These are phyloP conservation scores for Celoporthe dispersa DNA, from an alignment of 2,329 filamentous ascomycete genomes.

Conservation along the genomic window DNA sequence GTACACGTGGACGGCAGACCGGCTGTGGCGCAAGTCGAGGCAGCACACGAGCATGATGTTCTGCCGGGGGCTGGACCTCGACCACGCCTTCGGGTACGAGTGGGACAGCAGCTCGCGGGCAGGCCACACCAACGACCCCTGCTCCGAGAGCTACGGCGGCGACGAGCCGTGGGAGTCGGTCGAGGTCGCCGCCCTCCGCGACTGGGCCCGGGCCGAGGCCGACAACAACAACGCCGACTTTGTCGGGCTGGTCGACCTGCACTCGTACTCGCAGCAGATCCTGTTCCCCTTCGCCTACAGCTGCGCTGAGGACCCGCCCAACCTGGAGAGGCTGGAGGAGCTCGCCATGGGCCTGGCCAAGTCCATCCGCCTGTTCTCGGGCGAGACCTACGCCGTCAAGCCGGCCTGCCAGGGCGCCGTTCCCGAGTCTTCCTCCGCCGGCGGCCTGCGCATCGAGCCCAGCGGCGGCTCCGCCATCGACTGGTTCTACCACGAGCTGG, in stretches of 20 bases:
- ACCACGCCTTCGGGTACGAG: slow-evolving; percentile 82
- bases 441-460: slow-evolving; percentile 62
- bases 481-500: slow-evolving; percentile 91
- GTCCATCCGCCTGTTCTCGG: slow-evolving; percentile 79
- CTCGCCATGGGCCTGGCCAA: slow-evolving; percentile 86
- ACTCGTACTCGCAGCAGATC: slow-evolving; percentile 94
- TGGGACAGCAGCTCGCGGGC: slow-evolving; percentile 72
- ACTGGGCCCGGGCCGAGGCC: slow-evolving; percentile 84
- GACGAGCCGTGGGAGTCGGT: slow-evolving; percentile 80
- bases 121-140: slow-evolving; percentile 72
- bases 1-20: slow-evolving; percentile 89
- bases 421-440: slow-evolving; percentile 34
- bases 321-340: slow-evolving; percentile 89
- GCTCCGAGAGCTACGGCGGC: slow-evolving; percentile 88
- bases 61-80: slow-evolving; percentile 87
- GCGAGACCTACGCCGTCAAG: slow-evolving; percentile 75
- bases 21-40: slow-evolving; percentile 93
- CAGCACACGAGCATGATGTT: slow-evolving; percentile 82
- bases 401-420: slow-evolving; percentile 87
- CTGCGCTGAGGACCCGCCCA: slow-evolving; percentile 77
- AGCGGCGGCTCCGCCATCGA: slow-evolving; percentile 87
- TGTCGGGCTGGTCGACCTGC: slow-evolving; percentile 85
- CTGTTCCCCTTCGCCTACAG: slow-evolving; percentile 91
- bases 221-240: slow-evolving; percentile 73
- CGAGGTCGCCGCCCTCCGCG: slow-evolving; percentile 75